A percentile compares a stretch with the other conserved stretches of the same genome.
phyloP scores from a whole-genome alignment of 2,329 filamentous ascomycete genomes.

The Aspergillus persii region DNA sequence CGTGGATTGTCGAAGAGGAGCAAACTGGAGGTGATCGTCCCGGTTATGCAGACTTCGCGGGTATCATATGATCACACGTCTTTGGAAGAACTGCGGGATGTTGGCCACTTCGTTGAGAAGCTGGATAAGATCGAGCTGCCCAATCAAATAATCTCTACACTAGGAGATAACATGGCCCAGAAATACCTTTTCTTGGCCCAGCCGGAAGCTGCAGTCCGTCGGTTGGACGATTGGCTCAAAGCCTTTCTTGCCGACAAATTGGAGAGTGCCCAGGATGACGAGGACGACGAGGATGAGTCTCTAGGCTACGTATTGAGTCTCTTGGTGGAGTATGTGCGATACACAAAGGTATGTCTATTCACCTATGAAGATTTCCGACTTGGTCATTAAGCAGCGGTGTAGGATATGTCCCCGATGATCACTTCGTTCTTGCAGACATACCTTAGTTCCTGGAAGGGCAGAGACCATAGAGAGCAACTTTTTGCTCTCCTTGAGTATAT shows the following conservation, averaged over 20 bases:
- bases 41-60: slow-evolving; percentile 70
- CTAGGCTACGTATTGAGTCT: slow-evolving; percentile 35
- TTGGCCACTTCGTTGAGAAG: slow-evolving; percentile 66
- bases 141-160: slow-evolving; percentile 74
- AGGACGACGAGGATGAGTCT: slow-evolving; percentile 37
- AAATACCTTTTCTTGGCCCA: slow-evolving; percentile 68
- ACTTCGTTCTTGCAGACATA: slow-evolving; percentile 47
- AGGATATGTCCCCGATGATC: slow-evolving; percentile 36
- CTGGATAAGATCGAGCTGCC: slow-evolving; percentile 78
- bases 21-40: slow-evolving; percentile 55
- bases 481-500: slow-evolving; percentile 34
- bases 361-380: not conserved
- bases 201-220: slow-evolving; percentile 49
- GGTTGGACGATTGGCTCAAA: slow-evolving; percentile 40
- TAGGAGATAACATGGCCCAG: slow-evolving; percentile 74
- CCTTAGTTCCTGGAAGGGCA: slow-evolving; percentile 62
- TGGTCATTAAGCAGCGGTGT: slow-evolving; percentile 5
- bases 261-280: slow-evolving; percentile 42
- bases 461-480: slow-evolving; percentile 49
- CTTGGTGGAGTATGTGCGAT: slow-evolving; percentile 34
- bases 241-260: slow-evolving; percentile 39
- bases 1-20: slow-evolving; percentile 51
- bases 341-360: slow-evolving; percentile 34
- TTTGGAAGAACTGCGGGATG: slow-evolving; percentile 74
- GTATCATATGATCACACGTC: slow-evolving; percentile 59